Conservation (phyloP, 2,329 filamentous ascomycete species). For the Bipolaris zeicola region DNA sequence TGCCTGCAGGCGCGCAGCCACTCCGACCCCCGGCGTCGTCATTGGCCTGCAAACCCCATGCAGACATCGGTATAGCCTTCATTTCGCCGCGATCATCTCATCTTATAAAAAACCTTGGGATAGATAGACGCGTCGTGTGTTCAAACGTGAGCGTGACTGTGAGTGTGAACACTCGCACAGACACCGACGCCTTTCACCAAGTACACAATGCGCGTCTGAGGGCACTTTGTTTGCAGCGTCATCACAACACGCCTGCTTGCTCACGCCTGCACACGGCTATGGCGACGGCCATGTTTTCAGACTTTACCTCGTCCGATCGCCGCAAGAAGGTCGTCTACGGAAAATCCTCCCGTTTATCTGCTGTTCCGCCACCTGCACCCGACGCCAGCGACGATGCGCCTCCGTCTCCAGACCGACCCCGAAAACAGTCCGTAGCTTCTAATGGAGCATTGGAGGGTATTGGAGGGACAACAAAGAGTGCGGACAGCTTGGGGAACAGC, state of each 20-base stretch:
- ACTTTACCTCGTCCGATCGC: slow-evolving; percentile 38
- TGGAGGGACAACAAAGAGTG: slow-evolving; percentile 10
- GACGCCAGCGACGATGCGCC: slow-evolving; percentile 30
- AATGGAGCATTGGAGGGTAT: slow-evolving; percentile 15
- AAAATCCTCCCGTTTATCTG: slow-evolving; percentile 38
- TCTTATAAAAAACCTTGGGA: slow-evolving; percentile 1
- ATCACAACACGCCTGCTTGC: slow-evolving; percentile 15
- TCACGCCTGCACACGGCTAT: slow-evolving; percentile 21
- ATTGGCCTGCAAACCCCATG: slow-evolving; percentile 16
- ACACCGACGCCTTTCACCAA: neutral
- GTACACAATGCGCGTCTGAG: slow-evolving; percentile 31
- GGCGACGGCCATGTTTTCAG: slow-evolving; percentile 35
- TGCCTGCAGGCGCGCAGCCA: slow-evolving; percentile 23
- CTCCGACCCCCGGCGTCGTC: slow-evolving; percentile 23
- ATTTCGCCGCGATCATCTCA: slow-evolving; percentile 16
- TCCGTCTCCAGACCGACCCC: slow-evolving; percentile 43
- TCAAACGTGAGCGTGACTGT: slow-evolving; percentile 7
- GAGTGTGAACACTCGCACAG: slow-evolving; percentile 1
- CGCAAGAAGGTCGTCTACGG: slow-evolving; percentile 49
- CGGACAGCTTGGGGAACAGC: slow-evolving; percentile 1
- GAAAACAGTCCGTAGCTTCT: slow-evolving; percentile 24
- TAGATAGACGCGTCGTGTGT: slow-evolving; percentile 11
- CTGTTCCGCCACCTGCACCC: slow-evolving; percentile 18
- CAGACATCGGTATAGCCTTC: slow-evolving; percentile 7
- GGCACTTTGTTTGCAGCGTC: slow-evolving; percentile 7